Evolutionary conservation across 1,139 yeast species (phyloP), one percentile per base, ranked within the genome.

Genomic region (Saccharomyces hybrid): DNA sequence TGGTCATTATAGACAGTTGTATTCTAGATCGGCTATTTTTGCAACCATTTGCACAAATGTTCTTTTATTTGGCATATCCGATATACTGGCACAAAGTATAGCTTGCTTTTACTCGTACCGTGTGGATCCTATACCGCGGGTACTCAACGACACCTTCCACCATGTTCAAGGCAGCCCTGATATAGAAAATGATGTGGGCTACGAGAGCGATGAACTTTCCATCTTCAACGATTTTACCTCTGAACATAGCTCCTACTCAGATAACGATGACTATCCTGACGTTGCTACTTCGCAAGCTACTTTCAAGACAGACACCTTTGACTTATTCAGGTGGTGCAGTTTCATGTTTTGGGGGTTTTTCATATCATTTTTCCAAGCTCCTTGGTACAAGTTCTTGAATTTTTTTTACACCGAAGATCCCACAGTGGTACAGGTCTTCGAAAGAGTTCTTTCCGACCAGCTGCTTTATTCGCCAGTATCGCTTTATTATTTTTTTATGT

Each of bases 391-490:
- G 61, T 81, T 91, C 57, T 76, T 93, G 56, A 91, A 91, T 66
- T 74, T 76, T 50, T 82, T 89, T 53, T 91, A 87, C 66, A 81
- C 84, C 26, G 86, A 84, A 57, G 93, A 88, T 70, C 95, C 96
- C 23, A 82, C 86, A 41, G 78, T 91, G 54, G 82, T 91, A 9
- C 88, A 91, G 57, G 95, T 88, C 13, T 75, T 91, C 44, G 84
- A 93, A 58, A 81, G 97, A 56, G 97, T 89, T 0, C 74, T 91
- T 54, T 86, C 96, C 0, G 99, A 93, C 69, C 98, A 93, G 70
- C 73, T 91, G 50, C 80, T 90, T 57, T 93, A 85, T 67, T 89
- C 97, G 1, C 99, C 99, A 0, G 66, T 91, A 1, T 87, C 95
- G 2, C 75, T 93, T 47, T 83, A 86, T 51, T 80, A 83, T 50